Base-by-base conservation (phyloP, 352 stramenopile species). In the Globisporangium recalcitrans region DNA sequence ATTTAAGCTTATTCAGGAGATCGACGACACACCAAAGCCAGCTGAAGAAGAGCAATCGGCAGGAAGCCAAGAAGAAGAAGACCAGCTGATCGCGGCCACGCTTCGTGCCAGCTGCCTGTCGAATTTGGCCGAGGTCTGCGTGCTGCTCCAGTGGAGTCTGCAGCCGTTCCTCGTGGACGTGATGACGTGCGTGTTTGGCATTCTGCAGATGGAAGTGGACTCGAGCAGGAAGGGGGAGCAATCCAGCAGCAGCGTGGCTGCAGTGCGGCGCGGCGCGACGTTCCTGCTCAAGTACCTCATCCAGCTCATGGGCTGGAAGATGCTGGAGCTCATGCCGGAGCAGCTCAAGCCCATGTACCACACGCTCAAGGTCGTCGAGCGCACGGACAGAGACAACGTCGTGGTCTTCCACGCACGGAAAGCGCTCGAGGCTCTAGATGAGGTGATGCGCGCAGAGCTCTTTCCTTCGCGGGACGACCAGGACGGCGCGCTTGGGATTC, bases 51-150 rank as follows among this genome's bases (percentile, higher is more conserved):
- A 67, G 10, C 34, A 47, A 65, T 2, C 27, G 40, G 9, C 49
- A 53, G 36, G 40, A 36, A 49, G 4, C 13, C 22, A 36, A 21
- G 49, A 24, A 22, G 64, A 48, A 9, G 58, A 67, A n/a, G 63
- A 74, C 22, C 62, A 69, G 7, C 60, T 91, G 24, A 73, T 68
- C 6, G 68, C 74, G 19, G 78, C 80, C 31, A 95, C 85, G 34
- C 64, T 93, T 31, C 82, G 86, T 10, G 84, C 86, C 22, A 95
- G 86, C 52, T 95, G 84, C 64, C 58, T 95, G 36, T 95, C 86
- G n/a, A 95, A 95, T 52, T 68, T 95, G 14, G 86, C 86, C n/a
- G 84, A 95, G 46, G 80, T 95, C 14, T 88, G 78, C 24, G 81
- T 74, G 7, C 62, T 93, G 48, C 69, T 95, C 10, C 75, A 87